Conservation (phyloP, 768 basidiomycete genomes). For the Suillus alpinus region DNA sequence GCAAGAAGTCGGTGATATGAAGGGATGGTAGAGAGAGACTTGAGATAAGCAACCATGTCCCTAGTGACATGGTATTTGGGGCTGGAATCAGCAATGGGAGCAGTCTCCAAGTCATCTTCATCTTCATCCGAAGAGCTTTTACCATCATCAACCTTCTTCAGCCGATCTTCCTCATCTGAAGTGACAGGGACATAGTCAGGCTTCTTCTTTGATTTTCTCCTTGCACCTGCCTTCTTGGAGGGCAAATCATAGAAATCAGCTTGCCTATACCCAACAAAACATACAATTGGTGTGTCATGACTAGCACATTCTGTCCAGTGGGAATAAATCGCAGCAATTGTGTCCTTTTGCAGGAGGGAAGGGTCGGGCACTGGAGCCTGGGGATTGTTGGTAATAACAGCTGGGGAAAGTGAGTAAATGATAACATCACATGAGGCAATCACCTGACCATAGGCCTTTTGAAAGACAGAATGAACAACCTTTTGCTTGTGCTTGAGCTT, state of each 20-base stretch:
- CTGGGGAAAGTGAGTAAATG: too few species aligned
- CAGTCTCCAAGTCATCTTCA: not conserved
- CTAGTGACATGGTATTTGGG: not conserved
- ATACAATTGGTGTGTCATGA: not conserved
- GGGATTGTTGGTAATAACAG: too few species aligned
- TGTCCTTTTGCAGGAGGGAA: not conserved
- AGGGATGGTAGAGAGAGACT: not conserved
- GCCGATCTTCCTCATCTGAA: not conserved
- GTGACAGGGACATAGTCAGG: not conserved
- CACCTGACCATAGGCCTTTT: not conserved
- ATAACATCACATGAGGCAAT: not conserved
- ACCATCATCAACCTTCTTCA: not conserved
- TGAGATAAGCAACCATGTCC: not conserved
- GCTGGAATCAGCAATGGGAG: not conserved
- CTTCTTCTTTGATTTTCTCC: not conserved
- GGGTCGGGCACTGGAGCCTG: too few species aligned
- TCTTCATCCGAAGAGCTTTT: not conserved
- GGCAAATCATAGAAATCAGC: not conserved
- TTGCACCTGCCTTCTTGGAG: not conserved
- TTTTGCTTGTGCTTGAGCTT: not conserved
- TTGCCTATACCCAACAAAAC: not conserved
- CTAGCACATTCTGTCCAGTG: not conserved
- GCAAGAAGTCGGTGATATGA: not conserved
- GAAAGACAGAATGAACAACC: not conserved
- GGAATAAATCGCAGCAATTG: not conserved